Base-by-base conservation (phyloP, 345 rosid genomes). In the Clausena lansium region DNA sequence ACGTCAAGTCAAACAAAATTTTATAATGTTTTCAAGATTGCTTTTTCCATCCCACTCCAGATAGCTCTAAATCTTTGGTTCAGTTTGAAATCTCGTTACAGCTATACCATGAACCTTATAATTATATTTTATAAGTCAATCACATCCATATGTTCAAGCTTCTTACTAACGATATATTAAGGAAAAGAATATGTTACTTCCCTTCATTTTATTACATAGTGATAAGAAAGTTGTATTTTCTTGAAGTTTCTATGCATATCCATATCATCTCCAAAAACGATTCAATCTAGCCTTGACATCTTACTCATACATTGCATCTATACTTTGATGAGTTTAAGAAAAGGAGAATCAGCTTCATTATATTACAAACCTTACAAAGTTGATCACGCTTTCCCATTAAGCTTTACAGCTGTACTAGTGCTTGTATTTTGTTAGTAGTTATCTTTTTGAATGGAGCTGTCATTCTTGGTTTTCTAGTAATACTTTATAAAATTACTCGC, bases 341-440 rank as follows among this genome's bases (percentile, higher is more conserved):
- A 61, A 41, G 24, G 39, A 39, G 20, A 41, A 62, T 74, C 58
- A 27, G 19, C 66, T 74, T 60, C 25, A 17, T 14, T 27, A 20
- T 17, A 39, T 20, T 33, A 6, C 6, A n/a, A 33, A 20, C 28
- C 13, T 30, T 33, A 10, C 13, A 5, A 30, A 5, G n/a, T 74
- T 20, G 17, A 32, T 59, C 4, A 14, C 67, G 14, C 33, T 63
- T 71, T 70, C 30, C 68, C 35, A 60, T 52, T 71, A 54, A 45
- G 47, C 38, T 76, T 33, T 10, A 74, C 85, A 79, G 85, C 78
- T 83, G 74, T 80, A 19, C n/a, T 32, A 33, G 35, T 22, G 67
- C 25, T 68, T 20, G 5, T 47, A 57, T 52, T 6, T 19, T 0
- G 19, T 15, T 69, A 33, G 38, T 57, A 59, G 76, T 58, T 65